A percentile compares a stretch with the other conserved stretches of the same genome.
These are phyloP conservation scores for Capronia coronata DNA, from an alignment of 2,329 filamentous ascomycete genomes.

Conservation along the genomic window DNA sequence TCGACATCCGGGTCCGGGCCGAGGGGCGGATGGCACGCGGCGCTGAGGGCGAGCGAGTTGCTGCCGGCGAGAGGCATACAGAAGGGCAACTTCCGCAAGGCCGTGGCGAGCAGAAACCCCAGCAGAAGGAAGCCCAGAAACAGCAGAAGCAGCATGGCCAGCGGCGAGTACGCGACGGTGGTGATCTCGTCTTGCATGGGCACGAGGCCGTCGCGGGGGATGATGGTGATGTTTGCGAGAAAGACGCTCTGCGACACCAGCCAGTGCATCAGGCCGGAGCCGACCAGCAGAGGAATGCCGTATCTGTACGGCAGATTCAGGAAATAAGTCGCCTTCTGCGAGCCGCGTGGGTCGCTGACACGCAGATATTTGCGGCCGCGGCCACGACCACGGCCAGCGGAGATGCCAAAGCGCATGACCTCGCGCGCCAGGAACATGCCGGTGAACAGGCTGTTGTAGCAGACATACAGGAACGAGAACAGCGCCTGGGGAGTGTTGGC, in stretches of 20 bases:
- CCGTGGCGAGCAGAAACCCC: slow-evolving; percentile 17
- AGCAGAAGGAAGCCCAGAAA: slow-evolving; percentile 22
- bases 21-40: slow-evolving; percentile 31
- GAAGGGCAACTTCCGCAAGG: slow-evolving; percentile 24
- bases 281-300: slow-evolving; percentile 36
- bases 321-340: slow-evolving; percentile 39
- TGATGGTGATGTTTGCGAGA: slow-evolving; percentile 34
- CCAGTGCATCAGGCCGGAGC: slow-evolving; percentile 43
- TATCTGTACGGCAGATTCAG: slow-evolving; percentile 43
- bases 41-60: slow-evolving; percentile 34
- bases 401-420: slow-evolving; percentile 38
- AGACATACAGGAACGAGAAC: slow-evolving; percentile 35
- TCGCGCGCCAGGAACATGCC: slow-evolving; percentile 44
- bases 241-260: slow-evolving; percentile 46
- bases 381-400: slow-evolving; percentile 21
- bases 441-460: slow-evolving; percentile 39
- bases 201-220: slow-evolving; percentile 17
- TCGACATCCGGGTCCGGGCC: slow-evolving; percentile 16
- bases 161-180: slow-evolving; percentile 28
- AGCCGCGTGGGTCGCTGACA: slow-evolving; percentile 34
- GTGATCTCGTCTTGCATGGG: slow-evolving; percentile 24
- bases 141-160: slow-evolving; percentile 25
- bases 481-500: slow-evolving; percentile 36
- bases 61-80: slow-evolving; percentile 32
- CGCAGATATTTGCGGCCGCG: slow-evolving; percentile 30